Percentiles rank a stretch among this genome's conserved stretches.
phyloP scores from a whole-genome alignment of 2,329 filamentous ascomycete genomes.

The Decorospora gaudefroyi region DNA sequence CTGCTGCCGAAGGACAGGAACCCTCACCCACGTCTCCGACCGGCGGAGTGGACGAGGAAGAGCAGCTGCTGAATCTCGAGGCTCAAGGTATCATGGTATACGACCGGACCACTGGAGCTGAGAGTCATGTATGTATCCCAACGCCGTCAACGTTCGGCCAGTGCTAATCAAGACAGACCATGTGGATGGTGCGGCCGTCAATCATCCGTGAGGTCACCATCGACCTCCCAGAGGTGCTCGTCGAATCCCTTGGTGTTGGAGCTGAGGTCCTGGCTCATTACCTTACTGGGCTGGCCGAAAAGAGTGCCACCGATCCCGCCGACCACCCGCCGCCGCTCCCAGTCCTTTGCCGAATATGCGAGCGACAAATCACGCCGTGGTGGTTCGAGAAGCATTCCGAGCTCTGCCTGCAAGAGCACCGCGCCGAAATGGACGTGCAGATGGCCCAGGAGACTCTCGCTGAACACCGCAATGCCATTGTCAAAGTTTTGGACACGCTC shows the following conservation, averaged over 20 bases:
- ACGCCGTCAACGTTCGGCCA: not conserved
- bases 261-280: constrained; percentile 95
- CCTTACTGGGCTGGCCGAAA: constrained; percentile 84
- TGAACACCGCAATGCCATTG: constrained; percentile 92
- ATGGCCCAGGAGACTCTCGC: constrained; percentile 89
- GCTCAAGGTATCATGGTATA: constrained; percentile 99
- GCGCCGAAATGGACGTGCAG: constrained; percentile 96
- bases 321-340: constrained; percentile 80
- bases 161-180: constrained; percentile 66
- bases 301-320: constrained; percentile 72
- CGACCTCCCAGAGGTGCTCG: constrained; percentile 83
- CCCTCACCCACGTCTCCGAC: constrained; percentile 38
- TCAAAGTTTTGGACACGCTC: constrained; percentile 89
- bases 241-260: constrained; percentile 90
- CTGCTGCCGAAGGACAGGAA: constrained; percentile 38
- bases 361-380: constrained; percentile 96
- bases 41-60: constrained; percentile 40
- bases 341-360: constrained; percentile 93
- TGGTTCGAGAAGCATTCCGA: constrained; percentile 99
- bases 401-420: constrained; percentile 91
- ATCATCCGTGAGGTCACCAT: constrained; percentile 92
- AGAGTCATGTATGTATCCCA: constrained; percentile 80
- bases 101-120: constrained; percentile 80
- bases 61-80: constrained; percentile 75
- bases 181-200: constrained; percentile 99